Evolutionary conservation across 768 basidiomycete species (phyloP).

Genomic region (Termitomyces heimii): DNA sequence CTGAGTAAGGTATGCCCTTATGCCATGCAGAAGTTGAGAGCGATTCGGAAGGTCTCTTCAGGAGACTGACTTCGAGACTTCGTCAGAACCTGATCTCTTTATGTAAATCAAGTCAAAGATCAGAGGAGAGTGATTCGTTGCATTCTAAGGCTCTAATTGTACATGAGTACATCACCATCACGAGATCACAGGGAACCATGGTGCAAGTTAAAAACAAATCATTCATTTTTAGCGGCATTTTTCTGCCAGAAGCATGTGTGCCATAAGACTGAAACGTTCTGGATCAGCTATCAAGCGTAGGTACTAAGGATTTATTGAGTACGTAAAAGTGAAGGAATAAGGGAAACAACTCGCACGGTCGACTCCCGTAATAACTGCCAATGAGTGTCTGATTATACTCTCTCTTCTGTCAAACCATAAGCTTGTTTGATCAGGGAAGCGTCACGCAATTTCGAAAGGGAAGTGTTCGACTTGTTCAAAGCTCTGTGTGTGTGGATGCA

Average conservation of each 20-base stretch:
- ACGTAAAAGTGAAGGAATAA: not conserved
- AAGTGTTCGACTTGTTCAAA: not conserved
- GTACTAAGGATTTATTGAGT: not conserved
- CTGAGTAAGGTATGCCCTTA: not conserved
- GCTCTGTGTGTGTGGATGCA: constrained; percentile 8
- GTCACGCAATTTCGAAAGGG: not conserved
- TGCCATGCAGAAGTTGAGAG: not conserved
- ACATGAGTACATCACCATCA: not conserved
- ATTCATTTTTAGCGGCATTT: too few species aligned
- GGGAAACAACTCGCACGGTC: not conserved
- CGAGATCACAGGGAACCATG: not conserved
- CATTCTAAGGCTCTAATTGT: not conserved
- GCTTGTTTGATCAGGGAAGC: not conserved
- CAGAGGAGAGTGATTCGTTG: not conserved
- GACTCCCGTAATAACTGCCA: not conserved
- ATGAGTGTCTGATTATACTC: not conserved
- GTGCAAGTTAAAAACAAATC: not conserved
- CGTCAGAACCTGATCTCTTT: not conserved
- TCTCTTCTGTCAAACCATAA: not conserved
- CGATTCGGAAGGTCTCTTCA: not conserved
- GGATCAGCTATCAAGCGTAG: not conserved
- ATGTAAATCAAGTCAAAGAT: not conserved
- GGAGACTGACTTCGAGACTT: not conserved
- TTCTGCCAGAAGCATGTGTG: too few species aligned
- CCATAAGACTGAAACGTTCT: not conserved